A percentile compares a stretch with the other conserved stretches of the same genome.
Evolutionary conservation across 495 filamentous ascomycete species (phyloP).

Genomic region (Peziza echinospora): DNA sequence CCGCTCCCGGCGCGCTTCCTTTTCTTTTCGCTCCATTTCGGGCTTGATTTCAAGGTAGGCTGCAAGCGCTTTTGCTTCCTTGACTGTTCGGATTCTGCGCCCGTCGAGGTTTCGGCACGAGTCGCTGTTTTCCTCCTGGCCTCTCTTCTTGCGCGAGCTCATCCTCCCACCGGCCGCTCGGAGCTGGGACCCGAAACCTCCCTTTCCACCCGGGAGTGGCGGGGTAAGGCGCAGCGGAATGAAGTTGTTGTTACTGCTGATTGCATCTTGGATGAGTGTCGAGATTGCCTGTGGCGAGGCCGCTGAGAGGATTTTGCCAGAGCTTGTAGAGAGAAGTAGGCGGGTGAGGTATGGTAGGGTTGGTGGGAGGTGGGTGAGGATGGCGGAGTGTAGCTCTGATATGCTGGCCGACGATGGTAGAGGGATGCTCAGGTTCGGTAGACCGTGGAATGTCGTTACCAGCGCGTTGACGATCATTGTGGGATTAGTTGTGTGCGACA

Average conservation of each 20-base stretch:
- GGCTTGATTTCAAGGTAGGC: conserved; percentile 92
- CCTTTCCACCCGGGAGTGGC: conserved; percentile 71
- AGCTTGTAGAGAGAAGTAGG: conserved; percentile 62
- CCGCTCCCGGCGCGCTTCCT: conserved; percentile 53
- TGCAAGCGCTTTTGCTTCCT: conserved; percentile 80
- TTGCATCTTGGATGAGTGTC: conserved; percentile 21
- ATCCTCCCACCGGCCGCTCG: conserved; percentile 94
- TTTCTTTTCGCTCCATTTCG: conserved; percentile 84
- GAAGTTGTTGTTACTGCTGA: conserved; percentile 41
- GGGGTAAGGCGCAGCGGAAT: conserved; percentile 60
- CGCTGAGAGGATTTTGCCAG: conserved; percentile 43
- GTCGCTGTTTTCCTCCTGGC: conserved; percentile 61
- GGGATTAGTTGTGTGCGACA: background rate
- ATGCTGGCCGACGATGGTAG: conserved; percentile 44
- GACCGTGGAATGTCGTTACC: conserved; percentile 60
- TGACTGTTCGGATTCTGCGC: conserved; percentile 70
- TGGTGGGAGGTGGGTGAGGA: conserved; percentile 42
- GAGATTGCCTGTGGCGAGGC: conserved; percentile 20
- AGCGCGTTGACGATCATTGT: conserved; percentile 57
- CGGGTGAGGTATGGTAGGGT: conserved; percentile 24
- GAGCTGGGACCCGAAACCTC: conserved; percentile 91
- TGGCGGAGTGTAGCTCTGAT: conserved; percentile 37
- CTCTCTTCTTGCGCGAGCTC: conserved; percentile 69
- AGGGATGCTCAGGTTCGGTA: conserved; percentile 51
- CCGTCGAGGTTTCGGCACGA: conserved; percentile 89